Conservation (phyloP, 306 rosid species). For the Malus sylvestris region DNA sequence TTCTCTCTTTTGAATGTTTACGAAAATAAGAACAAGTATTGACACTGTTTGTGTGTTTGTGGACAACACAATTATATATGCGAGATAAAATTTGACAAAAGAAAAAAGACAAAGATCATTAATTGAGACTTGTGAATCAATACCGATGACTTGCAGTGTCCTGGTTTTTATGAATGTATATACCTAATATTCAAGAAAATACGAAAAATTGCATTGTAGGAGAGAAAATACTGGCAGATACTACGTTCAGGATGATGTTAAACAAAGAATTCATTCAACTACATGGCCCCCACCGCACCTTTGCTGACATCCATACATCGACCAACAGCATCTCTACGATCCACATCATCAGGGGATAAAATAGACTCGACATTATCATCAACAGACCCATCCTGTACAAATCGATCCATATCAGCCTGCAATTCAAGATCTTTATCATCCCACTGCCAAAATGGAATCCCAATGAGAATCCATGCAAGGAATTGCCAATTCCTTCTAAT, state of each 20-base stretch:
- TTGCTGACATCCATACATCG: too few species aligned
- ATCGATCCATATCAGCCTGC: slow-evolving; percentile 98
- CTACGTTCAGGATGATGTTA: not conserved
- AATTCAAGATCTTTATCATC: slow-evolving; percentile 98
- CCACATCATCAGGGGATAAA: slow-evolving; percentile 63
- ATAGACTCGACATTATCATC: slow-evolving; percentile 95
- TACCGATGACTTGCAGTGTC: not conserved
- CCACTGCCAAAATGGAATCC: slow-evolving; percentile 94
- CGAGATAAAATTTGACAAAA: not conserved
- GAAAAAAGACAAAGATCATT: not conserved
- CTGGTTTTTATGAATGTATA: not conserved
- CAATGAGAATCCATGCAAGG: slow-evolving; percentile 74
- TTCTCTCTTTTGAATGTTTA: not conserved
- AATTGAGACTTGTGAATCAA: not conserved
- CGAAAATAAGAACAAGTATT: not conserved
- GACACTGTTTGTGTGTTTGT: not conserved
- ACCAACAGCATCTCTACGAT: too few species aligned
- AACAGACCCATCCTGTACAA: slow-evolving; percentile 71
- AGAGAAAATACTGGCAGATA: slow-evolving; percentile 1
- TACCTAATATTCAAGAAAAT: not conserved
- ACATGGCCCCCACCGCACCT: slow-evolving; percentile 56
- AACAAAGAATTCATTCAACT: slow-evolving; percentile 3
- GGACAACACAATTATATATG: not conserved
- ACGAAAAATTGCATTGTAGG: not conserved
- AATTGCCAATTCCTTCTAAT: not conserved